Percentiles rank a stretch among this genome's conserved stretches.
These are phyloP conservation scores for Aspergillus aculeatinus DNA, from an alignment of 2,329 filamentous ascomycete genomes.

Conservation along the genomic window DNA sequence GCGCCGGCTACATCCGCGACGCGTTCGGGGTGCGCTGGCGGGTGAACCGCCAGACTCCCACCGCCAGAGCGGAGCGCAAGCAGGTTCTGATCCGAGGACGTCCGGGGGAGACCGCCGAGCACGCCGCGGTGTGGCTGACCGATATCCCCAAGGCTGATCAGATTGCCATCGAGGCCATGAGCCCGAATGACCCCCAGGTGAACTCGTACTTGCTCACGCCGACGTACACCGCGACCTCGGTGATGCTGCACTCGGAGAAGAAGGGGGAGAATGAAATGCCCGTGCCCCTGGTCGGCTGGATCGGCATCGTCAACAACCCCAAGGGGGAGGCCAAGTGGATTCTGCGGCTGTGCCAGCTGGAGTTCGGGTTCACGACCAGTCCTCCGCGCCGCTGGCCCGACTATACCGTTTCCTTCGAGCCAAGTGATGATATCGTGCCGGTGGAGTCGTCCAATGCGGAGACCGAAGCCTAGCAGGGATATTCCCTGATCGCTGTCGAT, in stretches of 20 bases:
- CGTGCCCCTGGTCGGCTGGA: neutral
- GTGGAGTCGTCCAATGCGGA: too few relatives aligned
- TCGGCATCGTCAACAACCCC: neutral
- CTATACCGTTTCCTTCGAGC: neutral
- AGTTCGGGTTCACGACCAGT: neutral
- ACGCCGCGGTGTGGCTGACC: neutral
- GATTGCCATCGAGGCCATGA: neutral
- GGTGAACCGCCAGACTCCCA: neutral
- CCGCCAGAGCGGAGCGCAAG: neutral
- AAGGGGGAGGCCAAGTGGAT: neutral
- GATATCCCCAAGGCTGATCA: neutral
- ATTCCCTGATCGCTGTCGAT: too few relatives aligned
- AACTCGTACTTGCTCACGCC: neutral
- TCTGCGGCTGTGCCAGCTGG: neutral
- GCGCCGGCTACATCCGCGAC: neutral
- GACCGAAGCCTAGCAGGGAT: too few relatives aligned
- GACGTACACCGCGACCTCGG: neutral
- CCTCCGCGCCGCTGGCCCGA: neutral
- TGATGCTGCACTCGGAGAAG: neutral
- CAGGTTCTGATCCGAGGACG: neutral
- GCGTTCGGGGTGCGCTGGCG: neutral
- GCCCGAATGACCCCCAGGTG: neutral
- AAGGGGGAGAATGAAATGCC: neutral
- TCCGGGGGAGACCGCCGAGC: neutral
- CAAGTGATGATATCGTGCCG: neutral